Conservation (phyloP, 78 protist genomes). For the Bigelowiella natans region DNA sequence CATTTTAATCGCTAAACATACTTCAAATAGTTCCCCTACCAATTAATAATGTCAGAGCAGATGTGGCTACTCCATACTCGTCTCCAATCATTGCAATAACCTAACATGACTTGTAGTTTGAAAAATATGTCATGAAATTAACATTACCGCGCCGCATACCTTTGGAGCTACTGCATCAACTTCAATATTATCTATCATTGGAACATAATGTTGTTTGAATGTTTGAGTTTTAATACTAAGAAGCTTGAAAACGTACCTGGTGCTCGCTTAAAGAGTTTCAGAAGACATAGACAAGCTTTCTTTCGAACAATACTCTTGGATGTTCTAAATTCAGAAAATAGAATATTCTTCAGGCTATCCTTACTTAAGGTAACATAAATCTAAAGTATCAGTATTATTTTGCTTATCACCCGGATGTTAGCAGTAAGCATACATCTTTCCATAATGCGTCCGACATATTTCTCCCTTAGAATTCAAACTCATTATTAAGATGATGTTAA, state of each 20-base stretch:
- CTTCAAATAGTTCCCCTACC: no score
- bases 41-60: not conserved
- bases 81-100: not conserved
- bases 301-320: constrained; percentile 37
- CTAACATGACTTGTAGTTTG: no score
- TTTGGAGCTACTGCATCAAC: not conserved
- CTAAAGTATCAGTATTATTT: no score
- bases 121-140: no score
- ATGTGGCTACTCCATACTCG: not conserved
- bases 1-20: no score
- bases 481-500: not conserved
- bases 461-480: constrained; percentile 75
- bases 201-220: no score
- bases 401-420: constrained; percentile 39
- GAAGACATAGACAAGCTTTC: constrained; percentile 78
- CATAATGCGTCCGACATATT: constrained; percentile 44
- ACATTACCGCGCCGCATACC: not conserved
- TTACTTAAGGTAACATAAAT: no score
- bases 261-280: constrained; percentile 77
- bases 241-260: constrained; percentile 54
- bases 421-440: constrained; percentile 58
- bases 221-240: no score
- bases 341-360: no score
- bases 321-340: not conserved
- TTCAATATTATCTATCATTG: not conserved